Evolutionary conservation across 2,329 filamentous ascomycete genomes (phyloP).

Genomic region (Trichophyton mentagrophytes): DNA sequence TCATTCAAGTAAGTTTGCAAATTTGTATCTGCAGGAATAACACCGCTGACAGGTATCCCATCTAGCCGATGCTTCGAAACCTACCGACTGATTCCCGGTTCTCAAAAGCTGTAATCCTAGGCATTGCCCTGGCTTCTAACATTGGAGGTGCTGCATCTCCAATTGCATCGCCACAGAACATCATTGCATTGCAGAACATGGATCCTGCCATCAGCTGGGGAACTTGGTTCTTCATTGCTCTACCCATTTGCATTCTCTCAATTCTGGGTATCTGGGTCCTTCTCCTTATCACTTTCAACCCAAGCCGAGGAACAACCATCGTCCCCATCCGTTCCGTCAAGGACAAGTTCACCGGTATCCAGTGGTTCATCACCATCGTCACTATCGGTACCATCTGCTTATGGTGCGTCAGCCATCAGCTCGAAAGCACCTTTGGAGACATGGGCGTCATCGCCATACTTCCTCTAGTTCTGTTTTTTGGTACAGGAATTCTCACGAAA

Average conservation of each 20-base stretch:
- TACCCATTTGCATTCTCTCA: conserved; percentile 83
- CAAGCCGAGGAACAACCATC: conserved; percentile 73
- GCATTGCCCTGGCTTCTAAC: conserved; percentile 88
- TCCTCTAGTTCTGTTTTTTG: conserved; percentile 90
- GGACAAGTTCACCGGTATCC: conserved; percentile 74
- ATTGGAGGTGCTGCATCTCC: conserved; percentile 93
- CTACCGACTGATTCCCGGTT: conserved; percentile 80
- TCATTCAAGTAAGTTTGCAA: conserved; percentile 58
- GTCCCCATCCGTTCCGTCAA: conserved; percentile 82
- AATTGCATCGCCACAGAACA: conserved; percentile 93
- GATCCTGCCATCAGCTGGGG: conserved; percentile 81
- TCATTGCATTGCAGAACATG: conserved; percentile 96
- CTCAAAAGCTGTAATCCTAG: conserved; percentile 88
- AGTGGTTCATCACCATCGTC: conserved; percentile 82
- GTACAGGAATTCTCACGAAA: conserved; percentile 88
- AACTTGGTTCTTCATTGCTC: conserved; percentile 90
- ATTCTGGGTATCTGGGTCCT: conserved; percentile 82
- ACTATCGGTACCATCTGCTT: conserved; percentile 74
- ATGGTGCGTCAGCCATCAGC: conserved; percentile 85
- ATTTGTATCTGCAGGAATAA: not conserved
- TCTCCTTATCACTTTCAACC: conserved; percentile 72
- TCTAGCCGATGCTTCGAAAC: conserved; percentile 79
- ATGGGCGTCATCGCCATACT: conserved; percentile 98
- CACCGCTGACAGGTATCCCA: conserved; percentile 7
- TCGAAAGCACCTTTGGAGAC: conserved; percentile 80